Percentiles rank a stretch among this genome's conserved stretches.
Conservation (phyloP, 2,329 filamentous ascomycete genomes). For the Proliferodiscus dingleyae region DNA sequence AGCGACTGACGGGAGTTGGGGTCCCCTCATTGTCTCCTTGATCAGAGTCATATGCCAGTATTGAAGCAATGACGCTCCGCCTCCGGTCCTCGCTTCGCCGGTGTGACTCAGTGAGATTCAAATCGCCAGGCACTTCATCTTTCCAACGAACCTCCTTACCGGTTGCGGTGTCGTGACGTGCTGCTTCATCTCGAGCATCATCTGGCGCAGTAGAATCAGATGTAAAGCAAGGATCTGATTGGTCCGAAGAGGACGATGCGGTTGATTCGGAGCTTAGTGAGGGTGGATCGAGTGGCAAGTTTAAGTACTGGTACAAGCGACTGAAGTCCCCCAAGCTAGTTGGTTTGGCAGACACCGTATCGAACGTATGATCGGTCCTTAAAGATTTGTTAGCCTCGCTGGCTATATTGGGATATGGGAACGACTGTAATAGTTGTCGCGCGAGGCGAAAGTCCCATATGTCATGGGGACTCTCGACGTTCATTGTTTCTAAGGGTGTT, state of each 20-base stretch:
- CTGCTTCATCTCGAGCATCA: background rate
- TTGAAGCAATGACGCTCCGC: background rate
- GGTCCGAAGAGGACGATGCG: conserved; percentile 10
- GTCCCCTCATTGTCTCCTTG: background rate
- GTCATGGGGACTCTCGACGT: background rate
- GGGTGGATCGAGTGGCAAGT: conserved; percentile 11
- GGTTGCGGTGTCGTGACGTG: conserved; percentile 6
- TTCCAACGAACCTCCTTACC: conserved; percentile 19
- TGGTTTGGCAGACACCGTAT: conserved; percentile 10
- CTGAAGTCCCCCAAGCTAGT: conserved; percentile 22
- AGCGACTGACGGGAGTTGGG: background rate
- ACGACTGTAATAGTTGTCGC: background rate
- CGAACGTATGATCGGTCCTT: conserved; percentile 6
- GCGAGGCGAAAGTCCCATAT: background rate
- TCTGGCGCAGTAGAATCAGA: background rate
- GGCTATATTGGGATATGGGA: background rate
- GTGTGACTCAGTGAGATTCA: conserved; percentile 2
- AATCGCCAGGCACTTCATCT: conserved; percentile 12
- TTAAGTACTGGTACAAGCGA: conserved; percentile 17
- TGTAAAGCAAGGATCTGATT: background rate
- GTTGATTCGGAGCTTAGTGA: conserved; percentile 3
- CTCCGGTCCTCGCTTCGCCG: conserved; percentile 2
- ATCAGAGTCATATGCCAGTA: conserved; percentile 3
- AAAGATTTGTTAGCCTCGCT: background rate
- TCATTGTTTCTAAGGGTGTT: background rate